These are phyloP conservation scores for Salix purpurea DNA, from an alignment of 345 rosid species.

Conservation along the genomic window DNA sequence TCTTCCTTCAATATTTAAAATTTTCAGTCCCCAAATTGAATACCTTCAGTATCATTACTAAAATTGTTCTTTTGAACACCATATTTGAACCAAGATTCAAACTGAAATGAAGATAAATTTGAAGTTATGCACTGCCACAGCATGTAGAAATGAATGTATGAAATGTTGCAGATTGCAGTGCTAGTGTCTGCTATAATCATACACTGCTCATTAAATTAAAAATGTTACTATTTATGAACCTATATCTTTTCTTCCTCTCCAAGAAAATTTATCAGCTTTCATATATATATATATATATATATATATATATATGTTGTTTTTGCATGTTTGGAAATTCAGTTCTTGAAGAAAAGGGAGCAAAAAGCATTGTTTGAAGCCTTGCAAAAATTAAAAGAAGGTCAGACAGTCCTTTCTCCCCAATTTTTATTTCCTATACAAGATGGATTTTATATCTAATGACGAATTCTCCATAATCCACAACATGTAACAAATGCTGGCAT, in stretches of 20 bases:
- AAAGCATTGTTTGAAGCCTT: constrained; percentile 65
- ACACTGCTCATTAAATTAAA: neutral
- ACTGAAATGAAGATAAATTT: neutral
- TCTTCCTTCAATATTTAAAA: neutral
- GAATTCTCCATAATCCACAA: neutral
- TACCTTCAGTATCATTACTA: neutral
- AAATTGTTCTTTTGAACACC: neutral
- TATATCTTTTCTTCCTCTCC: neutral
- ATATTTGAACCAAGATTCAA: neutral
- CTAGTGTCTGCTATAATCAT: neutral
- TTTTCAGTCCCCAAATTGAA: neutral
- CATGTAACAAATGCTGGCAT: no score
- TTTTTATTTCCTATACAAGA: neutral
- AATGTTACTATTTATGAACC: neutral
- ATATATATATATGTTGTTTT: neutral
- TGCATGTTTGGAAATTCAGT: constrained; percentile 34
- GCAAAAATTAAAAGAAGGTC: constrained; percentile 84
- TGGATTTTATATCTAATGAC: neutral
- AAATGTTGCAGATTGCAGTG: neutral
- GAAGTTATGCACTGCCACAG: neutral
- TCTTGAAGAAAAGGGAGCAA: constrained; percentile 42
- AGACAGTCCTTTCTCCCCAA: neutral
- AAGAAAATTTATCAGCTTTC: neutral
- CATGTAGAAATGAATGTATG: neutral
- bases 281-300: neutral